These are phyloP conservation scores for Blastomyces emzantsi DNA, from an alignment of 2,329 filamentous ascomycete species.

Conservation along the genomic window DNA sequence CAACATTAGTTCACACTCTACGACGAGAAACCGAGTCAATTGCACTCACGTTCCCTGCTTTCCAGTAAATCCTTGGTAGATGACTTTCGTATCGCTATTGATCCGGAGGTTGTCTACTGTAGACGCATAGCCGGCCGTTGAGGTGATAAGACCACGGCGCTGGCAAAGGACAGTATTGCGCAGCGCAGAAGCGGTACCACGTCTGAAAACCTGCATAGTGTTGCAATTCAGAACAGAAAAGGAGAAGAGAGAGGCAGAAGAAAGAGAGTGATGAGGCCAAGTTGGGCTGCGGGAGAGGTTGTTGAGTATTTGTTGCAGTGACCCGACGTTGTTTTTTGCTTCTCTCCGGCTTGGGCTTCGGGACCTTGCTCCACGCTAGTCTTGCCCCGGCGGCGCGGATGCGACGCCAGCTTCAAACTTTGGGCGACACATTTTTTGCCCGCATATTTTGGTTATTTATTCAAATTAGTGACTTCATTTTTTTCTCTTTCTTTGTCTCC, in stretches of 20 bases:
- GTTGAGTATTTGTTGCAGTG: neutral
- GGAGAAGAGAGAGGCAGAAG: constrained; percentile 14
- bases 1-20: constrained; percentile 11
- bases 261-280: constrained; percentile 12
- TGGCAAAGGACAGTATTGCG: constrained; percentile 47
- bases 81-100: constrained; percentile 84
- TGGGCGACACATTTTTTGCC: neutral
- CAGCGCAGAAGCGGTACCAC: constrained; percentile 61
- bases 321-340: neutral
- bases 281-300: constrained; percentile 7
- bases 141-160: constrained; percentile 66
- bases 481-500: neutral
- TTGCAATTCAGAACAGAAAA: constrained; percentile 18
- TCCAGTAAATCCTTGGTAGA: constrained; percentile 96
- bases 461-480: neutral
- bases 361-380: neutral
- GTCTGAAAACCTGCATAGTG: constrained; percentile 74
- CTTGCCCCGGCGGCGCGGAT: neutral
- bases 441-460: neutral
- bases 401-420: neutral
- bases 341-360: neutral
- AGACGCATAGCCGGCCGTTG: constrained; percentile 58
- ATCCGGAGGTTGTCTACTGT: constrained; percentile 84
- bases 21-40: constrained; percentile 7
- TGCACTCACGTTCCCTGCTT: constrained; percentile 81